Conservation (phyloP, 2,329 filamentous ascomycete species). For the Penicillium olsonii region DNA sequence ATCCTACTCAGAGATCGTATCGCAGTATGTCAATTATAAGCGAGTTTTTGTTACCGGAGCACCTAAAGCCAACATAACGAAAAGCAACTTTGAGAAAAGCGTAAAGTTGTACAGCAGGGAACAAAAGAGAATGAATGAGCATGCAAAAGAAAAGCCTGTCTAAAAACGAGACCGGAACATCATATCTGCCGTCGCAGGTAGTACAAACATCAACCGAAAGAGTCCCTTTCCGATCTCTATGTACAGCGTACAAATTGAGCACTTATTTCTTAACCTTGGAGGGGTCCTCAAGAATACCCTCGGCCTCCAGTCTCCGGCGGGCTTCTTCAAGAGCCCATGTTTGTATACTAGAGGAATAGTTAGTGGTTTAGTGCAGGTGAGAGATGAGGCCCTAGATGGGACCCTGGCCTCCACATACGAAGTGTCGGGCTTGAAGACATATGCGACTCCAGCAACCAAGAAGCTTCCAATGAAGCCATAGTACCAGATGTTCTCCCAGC, state of each 20-base stretch:
- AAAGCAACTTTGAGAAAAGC: constrained; percentile 18
- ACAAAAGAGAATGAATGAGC: constrained; percentile 30
- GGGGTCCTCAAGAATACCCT: constrained; percentile 88
- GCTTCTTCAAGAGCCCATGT: constrained; percentile 99
- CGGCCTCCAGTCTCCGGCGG: constrained; percentile 87
- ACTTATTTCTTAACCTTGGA: constrained; percentile 54
- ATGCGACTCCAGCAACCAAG: constrained; percentile 71
- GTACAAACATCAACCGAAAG: constrained; percentile 33
- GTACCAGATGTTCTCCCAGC: constrained; percentile 87
- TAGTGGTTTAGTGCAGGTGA: constrained; percentile 13
- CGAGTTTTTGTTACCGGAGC: constrained; percentile 17
- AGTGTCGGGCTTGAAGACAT: constrained; percentile 97
- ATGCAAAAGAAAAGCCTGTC: constrained; percentile 35
- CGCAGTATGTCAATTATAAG: constrained; percentile 9
- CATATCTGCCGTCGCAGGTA: constrained; percentile 32
- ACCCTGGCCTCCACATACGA: constrained; percentile 67
- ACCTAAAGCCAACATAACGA: constrained; percentile 21
- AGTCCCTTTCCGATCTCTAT: constrained; percentile 37
- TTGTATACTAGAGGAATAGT: constrained; percentile 72
- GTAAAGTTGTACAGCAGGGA: constrained; percentile 27
- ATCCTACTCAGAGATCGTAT: not conserved
- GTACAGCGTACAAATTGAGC: constrained; percentile 43
- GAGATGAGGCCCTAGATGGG: not conserved
- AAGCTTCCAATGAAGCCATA: constrained; percentile 82
- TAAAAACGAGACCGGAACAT: constrained; percentile 35